These are phyloP conservation scores for Telopea speciosissima DNA, from an alignment of 177 flowering plant species.

Conservation along the genomic window DNA sequence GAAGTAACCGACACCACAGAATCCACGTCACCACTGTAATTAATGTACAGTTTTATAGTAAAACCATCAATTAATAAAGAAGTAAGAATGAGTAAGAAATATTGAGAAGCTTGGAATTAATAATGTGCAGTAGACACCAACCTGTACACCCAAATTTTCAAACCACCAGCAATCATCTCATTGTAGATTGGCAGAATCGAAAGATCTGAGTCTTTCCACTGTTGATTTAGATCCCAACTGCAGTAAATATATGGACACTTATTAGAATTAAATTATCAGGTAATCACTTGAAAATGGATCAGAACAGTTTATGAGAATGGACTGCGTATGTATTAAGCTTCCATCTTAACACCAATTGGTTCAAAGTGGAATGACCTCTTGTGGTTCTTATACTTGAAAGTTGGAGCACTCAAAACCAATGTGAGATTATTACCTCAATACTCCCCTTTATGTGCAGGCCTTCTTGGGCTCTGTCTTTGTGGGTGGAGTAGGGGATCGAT, in stretches of 20 bases:
- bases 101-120: neutral
- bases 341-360: no score
- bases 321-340: no score
- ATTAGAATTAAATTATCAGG: no score
- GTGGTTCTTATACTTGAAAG: no score
- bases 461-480: no score
- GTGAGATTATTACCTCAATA: no score
- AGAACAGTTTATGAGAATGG: no score
- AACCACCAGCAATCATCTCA: constrained; percentile 59
- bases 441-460: no score
- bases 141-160: constrained; percentile 96
- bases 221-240: constrained; percentile 62
- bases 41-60: neutral
- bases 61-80: neutral
- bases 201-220: constrained; percentile 75
- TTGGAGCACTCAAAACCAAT: no score
- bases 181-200: constrained; percentile 75
- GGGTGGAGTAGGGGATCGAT: no score
- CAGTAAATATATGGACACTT: constrained; percentile 10
- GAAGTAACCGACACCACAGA: constrained; percentile 94
- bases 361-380: no score
- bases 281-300: no score
- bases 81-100: neutral
- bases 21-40: constrained; percentile 70
- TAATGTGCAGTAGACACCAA: constrained; percentile 6